These are phyloP conservation scores for Calycina herbarum DNA, from an alignment of 2,329 filamentous ascomycete genomes.

Conservation along the genomic window DNA sequence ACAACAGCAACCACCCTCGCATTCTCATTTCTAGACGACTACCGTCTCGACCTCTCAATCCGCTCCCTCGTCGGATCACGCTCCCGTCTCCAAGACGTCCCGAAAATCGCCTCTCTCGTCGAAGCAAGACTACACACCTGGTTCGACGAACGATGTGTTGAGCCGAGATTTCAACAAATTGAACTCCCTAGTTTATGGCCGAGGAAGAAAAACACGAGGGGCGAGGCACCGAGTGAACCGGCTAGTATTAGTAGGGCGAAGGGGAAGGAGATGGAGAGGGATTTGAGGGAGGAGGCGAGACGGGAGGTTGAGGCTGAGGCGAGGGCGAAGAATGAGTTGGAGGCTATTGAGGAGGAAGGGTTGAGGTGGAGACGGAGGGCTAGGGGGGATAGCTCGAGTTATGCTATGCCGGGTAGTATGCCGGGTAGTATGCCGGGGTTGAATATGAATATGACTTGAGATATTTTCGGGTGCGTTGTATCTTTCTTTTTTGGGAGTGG, in stretches of 20 bases:
- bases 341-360: conserved; percentile 35
- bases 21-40: conserved; percentile 91
- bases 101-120: conserved; percentile 83
- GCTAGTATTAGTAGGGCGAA: conserved; percentile 53
- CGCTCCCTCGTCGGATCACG: conserved; percentile 76
- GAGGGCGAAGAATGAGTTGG: conserved; percentile 28
- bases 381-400: conserved; percentile 33
- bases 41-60: conserved; percentile 79
- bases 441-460: conserved; percentile 25
- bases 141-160: conserved; percentile 85
- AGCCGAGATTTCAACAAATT: conserved; percentile 85
- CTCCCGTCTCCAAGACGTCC: conserved; percentile 80
- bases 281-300: conserved; percentile 52
- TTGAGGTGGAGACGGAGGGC: conserved; percentile 37
- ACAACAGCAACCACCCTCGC: conserved; percentile 79
- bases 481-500: neutral
- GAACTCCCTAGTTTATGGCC: conserved; percentile 82
- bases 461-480: neutral
- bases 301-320: conserved; percentile 49
- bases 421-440: conserved; percentile 39
- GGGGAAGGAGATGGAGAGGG: conserved; percentile 53
- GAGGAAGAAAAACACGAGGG: conserved; percentile 77
- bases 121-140: conserved; percentile 78
- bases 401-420: conserved; percentile 41
- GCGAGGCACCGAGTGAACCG: conserved; percentile 51